Evolutionary conservation across 1,139 yeast genomes (phyloP), one percentile per base, ranked within the genome.

Genomic region (Geotrichum australiense): DNA sequence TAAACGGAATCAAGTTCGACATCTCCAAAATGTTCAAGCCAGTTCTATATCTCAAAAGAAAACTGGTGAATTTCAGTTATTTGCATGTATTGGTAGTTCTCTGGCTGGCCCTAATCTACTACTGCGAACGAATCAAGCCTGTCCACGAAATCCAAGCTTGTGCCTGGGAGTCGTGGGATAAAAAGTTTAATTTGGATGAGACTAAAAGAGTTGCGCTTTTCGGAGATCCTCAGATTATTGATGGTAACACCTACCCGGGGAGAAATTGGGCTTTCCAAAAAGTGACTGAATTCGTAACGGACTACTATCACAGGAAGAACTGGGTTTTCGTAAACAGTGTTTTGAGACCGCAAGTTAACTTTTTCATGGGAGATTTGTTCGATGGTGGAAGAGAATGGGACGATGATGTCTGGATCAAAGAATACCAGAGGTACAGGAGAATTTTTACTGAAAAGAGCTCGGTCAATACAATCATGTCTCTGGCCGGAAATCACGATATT

Each of bases 401-500:
- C 5, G 76, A 78, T 51, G 67, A 64, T 3, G 66, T 62, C 16
- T 91, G 97, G 96, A 56, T 72, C 26, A 64, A 69, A n/a, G 97
- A 91, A 59, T 80, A 72, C 53, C 56, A 60, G 21, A 65, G 98
- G 43, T 91, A 84, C 59, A 71, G 73, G 53, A 52, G 61, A 1
- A 74, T 91, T 1, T 91, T 83, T 58, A 74, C 65, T 49, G 65
- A 53, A 63, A 27, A 18, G 5, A 25, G 20, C 11, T 32, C 24
- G 8, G 20, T 28, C 5, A 20, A 28, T 12, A 74, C 76, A 3
- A 45, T 58, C 20, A 65, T 76, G 50, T 74, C 80, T 1, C 62
- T 91, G 10, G 96, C 97, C 0, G 98, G 98, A 2, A 91, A 91
- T 56, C 98, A 91, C 59, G 98, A 91, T 59, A 85, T 91, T 51